Percentiles rank a stretch among this genome's conserved stretches.
Evolutionary conservation across 2,329 filamentous ascomycete genomes (phyloP).

Genomic region (Colletotrichum viniferum): DNA sequence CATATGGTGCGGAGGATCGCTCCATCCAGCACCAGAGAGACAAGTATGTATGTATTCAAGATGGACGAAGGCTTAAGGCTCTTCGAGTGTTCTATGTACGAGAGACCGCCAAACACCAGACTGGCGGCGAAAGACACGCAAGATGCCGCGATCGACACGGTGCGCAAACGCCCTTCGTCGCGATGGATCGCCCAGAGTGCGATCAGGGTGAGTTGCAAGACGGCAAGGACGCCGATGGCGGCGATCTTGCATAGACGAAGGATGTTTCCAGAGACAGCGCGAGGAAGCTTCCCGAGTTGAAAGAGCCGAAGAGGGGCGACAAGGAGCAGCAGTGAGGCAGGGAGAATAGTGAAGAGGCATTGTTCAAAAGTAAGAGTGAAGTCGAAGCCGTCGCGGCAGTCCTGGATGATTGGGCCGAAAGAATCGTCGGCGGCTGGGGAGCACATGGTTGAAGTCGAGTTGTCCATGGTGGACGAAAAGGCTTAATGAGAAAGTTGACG

Average conservation of each 20-base stretch:
- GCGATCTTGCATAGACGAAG: slow-evolving; percentile 28
- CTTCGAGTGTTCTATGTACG: slow-evolving; percentile 39
- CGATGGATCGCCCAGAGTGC: slow-evolving; percentile 32
- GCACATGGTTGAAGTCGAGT: neutral
- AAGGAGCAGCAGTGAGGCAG: slow-evolving; percentile 33
- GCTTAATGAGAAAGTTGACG: neutral
- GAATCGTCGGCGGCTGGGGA: slow-evolving; percentile 8
- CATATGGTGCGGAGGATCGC: slow-evolving; percentile 39
- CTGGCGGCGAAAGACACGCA: slow-evolving; percentile 35
- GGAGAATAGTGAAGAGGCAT: slow-evolving; percentile 29
- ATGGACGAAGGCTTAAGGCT: slow-evolving; percentile 36
- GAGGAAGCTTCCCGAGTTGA: slow-evolving; percentile 27
- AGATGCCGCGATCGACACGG: slow-evolving; percentile 33
- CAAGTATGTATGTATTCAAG: slow-evolving; percentile 34
- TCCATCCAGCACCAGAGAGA: slow-evolving; percentile 36
- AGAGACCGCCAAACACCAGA: slow-evolving; percentile 36
- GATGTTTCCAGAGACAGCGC: slow-evolving; percentile 27
- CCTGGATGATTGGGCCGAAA: slow-evolving; percentile 30
- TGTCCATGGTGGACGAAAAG: neutral
- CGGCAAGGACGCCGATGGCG: slow-evolving; percentile 29
- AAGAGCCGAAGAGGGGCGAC: slow-evolving; percentile 34
- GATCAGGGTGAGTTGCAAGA: slow-evolving; percentile 36
- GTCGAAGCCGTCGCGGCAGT: slow-evolving; percentile 26
- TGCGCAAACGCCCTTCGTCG: slow-evolving; percentile 24
- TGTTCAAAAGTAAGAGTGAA: slow-evolving; percentile 37